Base-by-base conservation (phyloP, 164 flowering plant species). In the Piper longum region DNA sequence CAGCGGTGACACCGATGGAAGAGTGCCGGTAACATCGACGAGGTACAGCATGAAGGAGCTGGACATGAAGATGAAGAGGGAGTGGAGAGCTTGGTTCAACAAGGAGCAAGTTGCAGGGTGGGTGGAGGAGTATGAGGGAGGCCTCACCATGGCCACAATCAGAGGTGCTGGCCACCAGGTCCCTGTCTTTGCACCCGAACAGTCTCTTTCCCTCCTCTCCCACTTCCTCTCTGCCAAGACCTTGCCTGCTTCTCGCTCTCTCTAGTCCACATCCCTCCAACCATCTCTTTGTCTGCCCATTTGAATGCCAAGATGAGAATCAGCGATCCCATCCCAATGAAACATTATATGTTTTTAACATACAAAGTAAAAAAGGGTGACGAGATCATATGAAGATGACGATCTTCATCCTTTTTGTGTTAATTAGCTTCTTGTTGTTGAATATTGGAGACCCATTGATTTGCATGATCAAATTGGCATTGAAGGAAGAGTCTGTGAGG, bases 1-100 rank as follows among this genome's bases (percentile, higher is more conserved):
- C 74, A 82, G 85, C 42, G 85, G 85, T 0, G 85, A 82, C 64
- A 70, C 76, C 4, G 78, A 76, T 36, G 79, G 76, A 41, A 54
- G 79, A 43, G 70, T 72, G 6, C 79, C 79, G 4, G 70, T 72
- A 54, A 76, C 76, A 5, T 67, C 76, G 8, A 76, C 79, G 6
- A 67, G 72, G 43, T 70, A 72, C 43, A 76, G 74, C 67, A 41
- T 76, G 43, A 70, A 70, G 54, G 63, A 54, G 70, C 43, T 76
- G 76, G 64, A 63, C 17, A 11, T 76, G 54, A 62, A 41, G 64
- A 58, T 70, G 12, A 58, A 56, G 64, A 63, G 61, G 18, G 64
- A 16, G 43, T 76, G 76, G 79, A 72, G 72, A 66, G 69, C 83
- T 2, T 82, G 83, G 85, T 80, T 76, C 26, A 66, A 72, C 62